Evolutionary conservation across 139 green algal species (phyloP), one percentile per base, ranked within the genome.

Genomic region (Pseudopediastrum boryanum): DNA sequence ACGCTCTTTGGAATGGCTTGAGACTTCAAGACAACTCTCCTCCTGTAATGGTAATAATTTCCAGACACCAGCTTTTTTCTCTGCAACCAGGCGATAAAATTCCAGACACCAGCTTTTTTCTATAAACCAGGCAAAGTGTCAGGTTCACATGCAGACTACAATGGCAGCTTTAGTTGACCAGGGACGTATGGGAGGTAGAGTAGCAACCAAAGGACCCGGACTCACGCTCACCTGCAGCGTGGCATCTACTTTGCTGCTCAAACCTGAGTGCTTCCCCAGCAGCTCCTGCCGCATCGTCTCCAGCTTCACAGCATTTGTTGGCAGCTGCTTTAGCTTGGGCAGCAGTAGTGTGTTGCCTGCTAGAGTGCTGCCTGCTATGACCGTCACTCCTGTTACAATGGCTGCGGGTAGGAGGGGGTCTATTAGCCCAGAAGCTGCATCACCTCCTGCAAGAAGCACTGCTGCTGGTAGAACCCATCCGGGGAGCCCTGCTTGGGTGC

Each of bases 261-360:
- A 71, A 35, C 38, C 38, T 10, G 80, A 77, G 81, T 96, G 89
- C 86, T 97, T 88, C 35, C 68, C 82, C 65, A 98, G 84, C 73
- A 98, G 86, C 73, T 90, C 80, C 85, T 98, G 94, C 75, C 91
- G 83, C 10, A 90, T 83, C 16, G 78, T 86, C 78, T 94, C 87
- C 38, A 83, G 42, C 25, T 85, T 80, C 44, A 95, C 64, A 23
- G 67, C 38, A 35, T 50, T 69, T 41, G 78, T 81, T 0, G 90
- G 91, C 75, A 96, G 88, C 87, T 97, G 85, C 86, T 95, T 96
- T 38, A 98, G 85, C 42, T 75, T 78, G 23, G 94, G 94, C 71
- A 98, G 66, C 43, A 98, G 42, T 56, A 95, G 38, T 3, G 33
- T 77, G 71, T 83, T 92, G 61, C 85, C 81, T 1, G 86, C 73